Base-by-base conservation (phyloP, 306 rosid genomes). In the Malus orientalis region DNA sequence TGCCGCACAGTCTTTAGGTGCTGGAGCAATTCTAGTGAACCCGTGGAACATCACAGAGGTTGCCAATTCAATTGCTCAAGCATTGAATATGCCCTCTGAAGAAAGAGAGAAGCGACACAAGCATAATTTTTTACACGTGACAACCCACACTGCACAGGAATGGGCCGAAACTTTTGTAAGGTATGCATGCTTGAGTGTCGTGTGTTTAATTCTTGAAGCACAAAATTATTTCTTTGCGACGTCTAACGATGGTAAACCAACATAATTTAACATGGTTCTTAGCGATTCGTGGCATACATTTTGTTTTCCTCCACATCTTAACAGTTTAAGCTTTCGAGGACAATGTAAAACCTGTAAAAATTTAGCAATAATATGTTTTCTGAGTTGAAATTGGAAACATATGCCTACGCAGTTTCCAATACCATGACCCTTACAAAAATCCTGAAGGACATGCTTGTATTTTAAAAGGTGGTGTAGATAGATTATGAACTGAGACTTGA, bases 141-240 rank as follows among this genome's bases (percentile, higher is more conserved):
- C 84, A 51, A 83, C 84, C 60, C 98, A 94, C 87, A 94, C 98
- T 71, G 97, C 98, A 54, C 98, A 94, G 82, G 96, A 94, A 88
- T 94, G 98, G 98, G 98, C 98, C 2, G 98, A 87, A 79, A 94
- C 93, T 80, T 94, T 94, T 74, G 98, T 94, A 45, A 94, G 97
- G 98, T 92, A 88, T 69, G 51, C 54, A 71, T 69, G 42, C 30
- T 47, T 54, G 74, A 29, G 36, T 62, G 16, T 29, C 67, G 3
- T 29, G 18, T 29, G 29, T 49, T 64, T 63, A 6, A 36, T 40
- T 69, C 22, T 77, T 57, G 5, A 40, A 58, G 32, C 42, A 14
- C 44, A 25, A 19, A 59, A 58, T 4, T 23, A 15, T 6, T 22
- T 19, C 60, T 30, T 3, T 38, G 55, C 55, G 38, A 23, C 11